Evolutionary conservation across 108 stramenopile genomes (phyloP), one percentile per base, ranked within the genome.

Genomic region (Bacterosira constricta): DNA sequence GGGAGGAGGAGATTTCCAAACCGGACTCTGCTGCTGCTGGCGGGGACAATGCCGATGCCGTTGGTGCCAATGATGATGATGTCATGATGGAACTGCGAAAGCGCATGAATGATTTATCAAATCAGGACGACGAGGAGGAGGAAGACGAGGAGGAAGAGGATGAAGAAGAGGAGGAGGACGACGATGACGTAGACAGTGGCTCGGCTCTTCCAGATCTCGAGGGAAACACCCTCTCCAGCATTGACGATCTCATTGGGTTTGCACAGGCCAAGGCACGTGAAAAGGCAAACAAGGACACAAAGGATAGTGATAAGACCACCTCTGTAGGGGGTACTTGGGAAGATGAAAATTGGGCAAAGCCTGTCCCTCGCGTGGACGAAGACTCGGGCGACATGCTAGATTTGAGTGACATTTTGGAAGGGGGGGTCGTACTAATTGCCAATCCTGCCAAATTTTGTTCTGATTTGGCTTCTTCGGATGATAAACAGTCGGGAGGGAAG

Each of bases 401-500:
- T 46, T 63, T 77, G 13, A 51, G 69, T 23, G 71, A 77, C 9
- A 50, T 62, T 23, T 58, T 93, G 21, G 56, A 82, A 64, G 80
- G 75, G 9, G 91, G 91, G 11, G 69, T 80, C 18, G 80, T 90
- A 0, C 65, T 93, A 38, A 52, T 93, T 30, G 91, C 89, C 35
- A 93, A 90, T 81, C 91, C 91, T 23, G 78, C 85, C 12, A 85
- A 81, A 41, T 90, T 90, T 71, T 90, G 87, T 69, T 46, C 70
- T 3, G 81, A 88, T 60, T 75, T 83, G 42, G 65, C 64, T 0
- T 61, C 38, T 2, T 47, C 15, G 9, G 26, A 30, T n/a, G 41
- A 79, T 27, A 57, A 39, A 31, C 53, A 66, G 23, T 31, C 47
- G 20, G 70, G 49, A 15, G 42, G 13, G 13, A 52, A 11, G 23